Evolutionary conservation across 2,329 filamentous ascomycete genomes (phyloP).

Genomic region (Trichoderma oligosporum): DNA sequence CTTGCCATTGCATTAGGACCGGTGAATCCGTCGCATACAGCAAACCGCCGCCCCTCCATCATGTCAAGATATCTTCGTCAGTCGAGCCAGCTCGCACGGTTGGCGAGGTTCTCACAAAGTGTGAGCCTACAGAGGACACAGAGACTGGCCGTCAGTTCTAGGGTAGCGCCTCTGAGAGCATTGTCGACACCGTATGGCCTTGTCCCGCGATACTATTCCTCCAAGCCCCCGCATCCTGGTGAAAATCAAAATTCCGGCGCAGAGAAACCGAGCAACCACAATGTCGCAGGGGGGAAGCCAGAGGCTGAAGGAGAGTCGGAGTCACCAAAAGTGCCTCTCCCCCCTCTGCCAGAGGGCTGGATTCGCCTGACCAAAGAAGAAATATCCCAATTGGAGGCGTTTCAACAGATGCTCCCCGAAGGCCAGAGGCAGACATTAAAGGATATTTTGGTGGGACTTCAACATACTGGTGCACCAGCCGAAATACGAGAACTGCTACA

Average conservation of each 20-base stretch:
- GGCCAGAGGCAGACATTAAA: slow-evolving; percentile 59
- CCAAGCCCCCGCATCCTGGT: slow-evolving; percentile 37
- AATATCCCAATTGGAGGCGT: slow-evolving; percentile 52
- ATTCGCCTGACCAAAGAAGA: slow-evolving; percentile 45
- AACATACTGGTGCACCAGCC: slow-evolving; percentile 63
- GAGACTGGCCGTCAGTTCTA: slow-evolving; percentile 33
- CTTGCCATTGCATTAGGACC: slow-evolving; percentile 27
- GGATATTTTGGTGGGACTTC: slow-evolving; percentile 58
- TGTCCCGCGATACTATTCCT: slow-evolving; percentile 38
- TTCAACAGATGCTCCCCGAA: slow-evolving; percentile 60
- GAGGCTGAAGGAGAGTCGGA: slow-evolving; percentile 24
- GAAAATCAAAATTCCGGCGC: slow-evolving; percentile 26
- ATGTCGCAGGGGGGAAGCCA: slow-evolving; percentile 23
- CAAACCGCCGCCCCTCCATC: slow-evolving; percentile 33
- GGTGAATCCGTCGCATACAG: slow-evolving; percentile 33
- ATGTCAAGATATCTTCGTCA: slow-evolving; percentile 67
- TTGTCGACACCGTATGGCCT: slow-evolving; percentile 34
- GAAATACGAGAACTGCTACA: slow-evolving; percentile 59
- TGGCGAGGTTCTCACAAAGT: slow-evolving; percentile 55
- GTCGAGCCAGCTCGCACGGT: slow-evolving; percentile 61
- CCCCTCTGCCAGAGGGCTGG: slow-evolving; percentile 45
- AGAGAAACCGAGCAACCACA: slow-evolving; percentile 25
- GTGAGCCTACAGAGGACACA: slow-evolving; percentile 46
- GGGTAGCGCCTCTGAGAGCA: slow-evolving; percentile 35
- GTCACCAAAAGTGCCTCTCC: slow-evolving; percentile 26